A percentile compares a stretch with the other conserved stretches of the same genome.
phyloP scores from a whole-genome alignment of 306 rosid genomes.

The Cicer judaicum region DNA sequence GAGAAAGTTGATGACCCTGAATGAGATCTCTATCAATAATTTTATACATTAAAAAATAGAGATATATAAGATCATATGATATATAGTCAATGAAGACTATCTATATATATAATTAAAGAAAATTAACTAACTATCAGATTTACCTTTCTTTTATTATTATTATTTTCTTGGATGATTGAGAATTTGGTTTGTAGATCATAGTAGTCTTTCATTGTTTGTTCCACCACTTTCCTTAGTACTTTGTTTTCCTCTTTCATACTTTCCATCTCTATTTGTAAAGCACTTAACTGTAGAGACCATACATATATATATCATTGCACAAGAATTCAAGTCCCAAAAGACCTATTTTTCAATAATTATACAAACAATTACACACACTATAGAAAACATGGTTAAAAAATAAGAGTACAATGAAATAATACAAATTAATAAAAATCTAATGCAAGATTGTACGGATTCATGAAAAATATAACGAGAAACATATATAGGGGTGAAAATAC shows the following conservation, averaged over 20 bases:
- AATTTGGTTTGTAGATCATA: slow-evolving; percentile 76
- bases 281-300: slow-evolving; percentile 50
- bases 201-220: slow-evolving; percentile 82
- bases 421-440: not conserved
- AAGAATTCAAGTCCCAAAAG: not conserved
- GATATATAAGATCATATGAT: not conserved
- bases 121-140: not conserved
- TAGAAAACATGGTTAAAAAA: too few relatives aligned
- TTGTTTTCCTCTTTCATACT: slow-evolving; percentile 88
- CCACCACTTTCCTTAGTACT: slow-evolving; percentile 71
- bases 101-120: not conserved
- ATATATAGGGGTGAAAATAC: too few relatives aligned
- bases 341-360: not conserved
- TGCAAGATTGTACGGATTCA: too few relatives aligned
- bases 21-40: slow-evolving; percentile 24
- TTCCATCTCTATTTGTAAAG: slow-evolving; percentile 76
- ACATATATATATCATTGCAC: not conserved
- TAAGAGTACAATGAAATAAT: not conserved
- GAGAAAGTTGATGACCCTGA: slow-evolving; percentile 63
- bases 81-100: slow-evolving; percentile 25
- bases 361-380: too few relatives aligned
- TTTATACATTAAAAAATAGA: not conserved
- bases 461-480: too few relatives aligned
- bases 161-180: slow-evolving; percentile 61
- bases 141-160: slow-evolving; percentile 58